Evolutionary conservation across 176 grass and related monocot species (phyloP), one percentile per base, ranked within the genome.

Genomic region (Melocanna baccifera): DNA sequence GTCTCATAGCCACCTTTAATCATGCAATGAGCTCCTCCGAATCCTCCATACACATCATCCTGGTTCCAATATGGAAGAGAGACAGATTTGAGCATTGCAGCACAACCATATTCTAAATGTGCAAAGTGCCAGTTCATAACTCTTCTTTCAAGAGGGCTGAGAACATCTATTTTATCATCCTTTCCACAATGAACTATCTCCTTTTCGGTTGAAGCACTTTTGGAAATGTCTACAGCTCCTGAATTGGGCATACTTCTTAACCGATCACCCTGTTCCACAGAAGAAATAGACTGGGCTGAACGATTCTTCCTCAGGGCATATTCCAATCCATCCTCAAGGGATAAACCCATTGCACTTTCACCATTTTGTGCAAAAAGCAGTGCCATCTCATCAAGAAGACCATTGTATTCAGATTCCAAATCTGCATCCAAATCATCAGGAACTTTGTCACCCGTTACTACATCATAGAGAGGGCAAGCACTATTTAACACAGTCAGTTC

Each of bases 91-190:
- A 99, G 93, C 79, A 82, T 86, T n/a, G 96, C 92, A 88, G 96
- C 96, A 86, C 96, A 99, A 68, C 91, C 96, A 34, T 99, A 99
- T 70, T 99, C 96, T 69, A 99, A 91, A 92, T 99, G 93, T 75
- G 96, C 96, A 46, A 96, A 99, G 89, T 99, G 96, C 96, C 96
- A 99, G 75, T 99, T 90, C 96, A 99, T 94, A 71, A 99, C 84
- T 81, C 96, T 88, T 87, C 96, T 89, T 85, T 99, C 96, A 20
- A 99, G 76, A 77, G 96, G 93, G 64, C 77, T 94, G 58, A 99
- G 85, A 64, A 91, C 78, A 62, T 94, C 93, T 45, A 51, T 78
- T 71, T 86, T 83, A 79, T 84, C 87, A 53, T 84, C 66, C 29
- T 71, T 84, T 65, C 56, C 74, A 73, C 78, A 84, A 86, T 56